These are phyloP conservation scores for Chionographis japonica DNA, from an alignment of 106 monocot genomes.

Conservation along the genomic window DNA sequence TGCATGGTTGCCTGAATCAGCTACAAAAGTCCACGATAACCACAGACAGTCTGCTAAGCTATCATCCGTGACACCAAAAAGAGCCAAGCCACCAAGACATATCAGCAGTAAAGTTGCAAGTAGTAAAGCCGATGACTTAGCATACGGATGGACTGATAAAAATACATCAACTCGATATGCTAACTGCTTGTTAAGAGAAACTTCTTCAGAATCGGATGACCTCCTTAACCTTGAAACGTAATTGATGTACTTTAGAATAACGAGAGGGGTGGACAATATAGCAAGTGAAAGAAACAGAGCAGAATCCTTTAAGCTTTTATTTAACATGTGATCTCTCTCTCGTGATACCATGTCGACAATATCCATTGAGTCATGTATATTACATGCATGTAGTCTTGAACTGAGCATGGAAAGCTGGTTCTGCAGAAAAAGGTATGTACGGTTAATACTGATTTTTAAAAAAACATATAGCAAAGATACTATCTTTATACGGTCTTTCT, in stretches of 20 bases:
- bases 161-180: constrained; percentile 63
- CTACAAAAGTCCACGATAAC: constrained; percentile 71
- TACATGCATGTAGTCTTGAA: constrained; percentile 34
- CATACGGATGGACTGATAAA: constrained; percentile 57
- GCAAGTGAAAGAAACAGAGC: constrained; percentile 47
- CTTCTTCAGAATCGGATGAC: constrained; percentile 50
- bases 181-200: constrained; percentile 59
- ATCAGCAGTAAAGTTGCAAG: constrained; percentile 63
- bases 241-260: constrained; percentile 55
- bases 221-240: constrained; percentile 36
- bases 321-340: constrained; percentile 10
- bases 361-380: constrained; percentile 16
- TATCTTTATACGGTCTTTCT: neutral
- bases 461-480: neutral
- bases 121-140: constrained; percentile 57
- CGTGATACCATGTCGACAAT: neutral
- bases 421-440: constrained; percentile 22
- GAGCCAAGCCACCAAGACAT: constrained; percentile 66
- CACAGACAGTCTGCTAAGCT: constrained; percentile 54
- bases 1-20: constrained; percentile 75
- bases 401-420: constrained; percentile 30
- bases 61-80: constrained; percentile 69
- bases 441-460: neutral
- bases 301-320: constrained; percentile 35
- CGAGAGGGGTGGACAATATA: constrained; percentile 36